phyloP scores from a whole-genome alignment of 495 filamentous ascomycete species.

The Pseudevernia furfuracea region DNA sequence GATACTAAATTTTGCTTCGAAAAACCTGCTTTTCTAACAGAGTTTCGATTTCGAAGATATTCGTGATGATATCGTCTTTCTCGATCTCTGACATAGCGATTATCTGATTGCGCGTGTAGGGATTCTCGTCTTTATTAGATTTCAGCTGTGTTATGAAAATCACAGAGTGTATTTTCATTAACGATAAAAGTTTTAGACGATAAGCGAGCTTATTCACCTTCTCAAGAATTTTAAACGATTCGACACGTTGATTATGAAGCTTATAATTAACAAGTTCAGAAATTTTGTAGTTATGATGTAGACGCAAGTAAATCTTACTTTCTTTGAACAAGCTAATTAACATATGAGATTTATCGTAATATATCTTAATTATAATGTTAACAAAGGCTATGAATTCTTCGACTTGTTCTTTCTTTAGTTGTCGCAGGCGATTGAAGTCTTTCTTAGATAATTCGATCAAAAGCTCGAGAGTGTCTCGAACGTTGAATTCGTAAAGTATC shows the following conservation, averaged over 20 bases:
- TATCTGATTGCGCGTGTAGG: too few relatives aligned
- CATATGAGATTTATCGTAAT: constrained; percentile 1
- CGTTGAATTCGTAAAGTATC: neutral
- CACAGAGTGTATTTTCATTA: too few relatives aligned
- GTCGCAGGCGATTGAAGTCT: neutral
- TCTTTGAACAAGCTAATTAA: constrained; percentile 3
- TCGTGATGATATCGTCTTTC: too few relatives aligned
- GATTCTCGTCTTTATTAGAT: too few relatives aligned
- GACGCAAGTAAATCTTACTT: neutral
- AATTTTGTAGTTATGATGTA: constrained; percentile 2
- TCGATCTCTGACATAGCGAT: too few relatives aligned
- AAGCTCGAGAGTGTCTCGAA: neutral
- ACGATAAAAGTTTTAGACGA: neutral
- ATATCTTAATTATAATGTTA: constrained; percentile 3
- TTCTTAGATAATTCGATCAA: neutral
- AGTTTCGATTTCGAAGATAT: too few relatives aligned
- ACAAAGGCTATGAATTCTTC: neutral
- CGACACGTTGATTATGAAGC: constrained; percentile 1
- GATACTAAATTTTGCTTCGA: too few relatives aligned
- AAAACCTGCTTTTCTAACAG: too few relatives aligned
- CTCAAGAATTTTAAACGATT: neutral
- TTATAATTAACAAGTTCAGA: neutral
- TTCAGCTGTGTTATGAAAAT: too few relatives aligned
- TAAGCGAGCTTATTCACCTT: neutral
- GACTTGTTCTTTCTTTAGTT: neutral